phyloP scores from a whole-genome alignment of 768 basidiomycete genomes.

The Hygrocybe punicea region DNA sequence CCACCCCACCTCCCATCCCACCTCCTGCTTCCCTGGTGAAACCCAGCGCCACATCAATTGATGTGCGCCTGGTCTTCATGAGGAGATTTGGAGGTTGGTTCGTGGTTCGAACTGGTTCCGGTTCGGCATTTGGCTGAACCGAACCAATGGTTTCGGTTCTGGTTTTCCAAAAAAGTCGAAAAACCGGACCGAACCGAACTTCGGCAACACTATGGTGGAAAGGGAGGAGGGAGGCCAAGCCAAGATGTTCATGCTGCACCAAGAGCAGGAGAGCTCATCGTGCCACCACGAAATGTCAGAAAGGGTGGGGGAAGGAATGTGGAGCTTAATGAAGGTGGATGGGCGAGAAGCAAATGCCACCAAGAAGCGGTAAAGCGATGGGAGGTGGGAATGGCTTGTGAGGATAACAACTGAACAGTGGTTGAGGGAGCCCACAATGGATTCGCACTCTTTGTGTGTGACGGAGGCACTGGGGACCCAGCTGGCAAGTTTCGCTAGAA shows the following conservation, averaged over 20 bases:
- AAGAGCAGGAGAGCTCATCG: neutral
- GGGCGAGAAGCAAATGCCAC: neutral
- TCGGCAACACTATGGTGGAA: too few relatives aligned
- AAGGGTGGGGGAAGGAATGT: conserved; percentile 16
- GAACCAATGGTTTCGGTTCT: too few relatives aligned
- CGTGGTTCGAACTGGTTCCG: too few relatives aligned
- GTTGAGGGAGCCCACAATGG: conserved; percentile 29
- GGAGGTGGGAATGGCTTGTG: conserved; percentile 17
- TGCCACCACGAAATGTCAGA: conserved; percentile 33
- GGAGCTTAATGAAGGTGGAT: conserved; percentile 9
- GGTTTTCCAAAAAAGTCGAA: too few relatives aligned
- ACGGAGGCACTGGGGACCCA: neutral
- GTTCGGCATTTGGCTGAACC: too few relatives aligned
- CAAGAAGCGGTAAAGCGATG: conserved; percentile 25
- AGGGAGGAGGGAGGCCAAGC: neutral
- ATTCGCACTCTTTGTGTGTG: conserved; percentile 5
- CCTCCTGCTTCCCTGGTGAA: too few relatives aligned
- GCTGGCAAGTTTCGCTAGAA: neutral
- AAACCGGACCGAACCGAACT: too few relatives aligned
- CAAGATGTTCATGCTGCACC: neutral
- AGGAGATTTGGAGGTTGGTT: too few relatives aligned
- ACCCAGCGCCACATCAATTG: too few relatives aligned
- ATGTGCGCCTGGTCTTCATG: too few relatives aligned
- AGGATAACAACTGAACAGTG: conserved; percentile 29
- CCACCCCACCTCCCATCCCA: too few relatives aligned